Conservation (phyloP, 163 green algal species). For the Chlamydomonas reinhardtii region DNA sequence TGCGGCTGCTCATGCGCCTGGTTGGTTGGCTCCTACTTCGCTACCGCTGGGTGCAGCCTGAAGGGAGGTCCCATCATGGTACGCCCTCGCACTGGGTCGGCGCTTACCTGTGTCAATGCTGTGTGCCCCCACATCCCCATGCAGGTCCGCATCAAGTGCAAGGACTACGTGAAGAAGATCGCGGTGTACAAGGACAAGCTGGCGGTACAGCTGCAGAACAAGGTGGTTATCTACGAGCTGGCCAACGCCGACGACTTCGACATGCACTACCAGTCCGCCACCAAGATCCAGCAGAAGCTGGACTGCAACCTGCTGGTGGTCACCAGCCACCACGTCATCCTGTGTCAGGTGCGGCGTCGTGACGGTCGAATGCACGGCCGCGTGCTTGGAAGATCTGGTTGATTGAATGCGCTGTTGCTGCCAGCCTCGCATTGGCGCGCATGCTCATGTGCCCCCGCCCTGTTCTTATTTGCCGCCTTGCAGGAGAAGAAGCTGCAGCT, state of each 20-base stretch:
- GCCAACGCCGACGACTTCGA: slow-evolving; percentile 66
- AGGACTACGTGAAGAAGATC: slow-evolving; percentile 89
- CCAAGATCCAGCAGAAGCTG: slow-evolving; percentile 79
- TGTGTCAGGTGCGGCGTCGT: slow-evolving; percentile 84
- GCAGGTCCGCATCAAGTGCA: slow-evolving; percentile 70
- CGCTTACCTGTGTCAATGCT: too few species aligned
- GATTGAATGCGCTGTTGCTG: not conserved
- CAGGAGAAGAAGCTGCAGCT: slow-evolving; percentile 86
- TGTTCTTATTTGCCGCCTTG: not conserved
- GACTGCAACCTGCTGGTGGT: slow-evolving; percentile 92
- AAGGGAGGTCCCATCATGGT: too few species aligned
- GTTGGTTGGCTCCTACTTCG: not conserved
- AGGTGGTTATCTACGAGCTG: slow-evolving; percentile 85
- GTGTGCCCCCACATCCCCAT: too few species aligned
- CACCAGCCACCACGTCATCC: slow-evolving; percentile 77
- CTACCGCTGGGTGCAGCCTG: too few species aligned
- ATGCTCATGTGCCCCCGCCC: too few species aligned
- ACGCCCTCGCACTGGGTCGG: too few species aligned
- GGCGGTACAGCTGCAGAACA: slow-evolving; percentile 82
- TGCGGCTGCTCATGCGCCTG: slow-evolving; percentile 4
- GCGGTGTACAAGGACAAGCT: slow-evolving; percentile 86
- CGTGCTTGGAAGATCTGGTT: too few species aligned
- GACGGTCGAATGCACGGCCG: too few species aligned
- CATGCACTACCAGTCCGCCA: slow-evolving; percentile 79
- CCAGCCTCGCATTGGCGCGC: too few species aligned